Percentiles rank a stretch among this genome's conserved stretches.
Conservation (phyloP, 805 yeast genomes). For the Alloascoidea africana region DNA sequence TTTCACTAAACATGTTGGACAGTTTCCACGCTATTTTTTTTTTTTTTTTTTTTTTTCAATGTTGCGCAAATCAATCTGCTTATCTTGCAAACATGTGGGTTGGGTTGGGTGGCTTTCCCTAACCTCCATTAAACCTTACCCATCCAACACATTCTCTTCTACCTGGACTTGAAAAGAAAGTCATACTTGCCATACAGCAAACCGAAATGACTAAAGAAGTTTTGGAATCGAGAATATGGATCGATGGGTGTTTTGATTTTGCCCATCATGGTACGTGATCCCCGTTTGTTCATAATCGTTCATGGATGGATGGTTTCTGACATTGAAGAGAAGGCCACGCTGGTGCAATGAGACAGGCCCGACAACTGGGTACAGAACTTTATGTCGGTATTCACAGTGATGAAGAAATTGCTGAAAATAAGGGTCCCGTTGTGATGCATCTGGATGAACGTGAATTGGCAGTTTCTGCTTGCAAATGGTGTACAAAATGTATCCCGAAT, state of each 20-base stretch:
- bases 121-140: too few relatives aligned
- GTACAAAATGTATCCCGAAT: constrained; percentile 45
- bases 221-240: constrained; percentile 55
- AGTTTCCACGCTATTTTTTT: too few relatives aligned
- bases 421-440: constrained; percentile 91
- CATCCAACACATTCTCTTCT: too few relatives aligned
- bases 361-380: constrained; percentile 62
- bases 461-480: constrained; percentile 86
- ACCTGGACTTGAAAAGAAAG: too few relatives aligned
- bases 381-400: constrained; percentile 89
- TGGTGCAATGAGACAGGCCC: constrained; percentile 90
- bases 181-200: too few relatives aligned
- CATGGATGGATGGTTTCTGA: not conserved
- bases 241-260: constrained; percentile 96
- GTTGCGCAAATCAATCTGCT: too few relatives aligned
- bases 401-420: constrained; percentile 65
- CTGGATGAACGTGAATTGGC: constrained; percentile 70
- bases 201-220: not conserved
- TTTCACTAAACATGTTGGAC: too few relatives aligned
- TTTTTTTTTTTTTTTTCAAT: too few relatives aligned
- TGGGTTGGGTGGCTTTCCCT: too few relatives aligned
- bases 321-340: constrained; percentile 44
- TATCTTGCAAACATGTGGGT: too few relatives aligned
- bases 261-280: constrained; percentile 71
- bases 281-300: not conserved